phyloP scores from a whole-genome alignment of 225 moss, liverwort and hornwort genomes.

The Pseudisothecium myosuroides region DNA sequence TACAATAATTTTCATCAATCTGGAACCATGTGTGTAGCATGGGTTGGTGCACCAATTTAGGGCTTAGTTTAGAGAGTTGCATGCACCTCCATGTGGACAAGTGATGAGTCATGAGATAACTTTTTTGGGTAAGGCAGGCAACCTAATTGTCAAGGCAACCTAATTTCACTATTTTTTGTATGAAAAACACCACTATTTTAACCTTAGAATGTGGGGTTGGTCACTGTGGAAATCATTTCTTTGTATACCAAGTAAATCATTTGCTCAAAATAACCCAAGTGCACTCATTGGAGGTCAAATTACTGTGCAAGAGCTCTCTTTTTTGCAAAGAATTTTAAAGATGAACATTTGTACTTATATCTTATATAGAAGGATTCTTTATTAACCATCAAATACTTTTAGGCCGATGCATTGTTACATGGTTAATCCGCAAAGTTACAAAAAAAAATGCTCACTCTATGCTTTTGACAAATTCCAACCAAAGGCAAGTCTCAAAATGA shows the following conservation, averaged over 20 bases:
- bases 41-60: accelerated
- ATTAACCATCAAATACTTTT: accelerated
- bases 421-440: neutral
- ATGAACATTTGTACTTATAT: neutral
- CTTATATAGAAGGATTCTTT: neutral
- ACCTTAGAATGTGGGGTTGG: accelerated
- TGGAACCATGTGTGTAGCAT: too few relatives aligned
- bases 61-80: accelerated
- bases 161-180: neutral
- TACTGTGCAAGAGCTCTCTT: neutral
- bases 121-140: neutral
- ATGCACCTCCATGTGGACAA: neutral
- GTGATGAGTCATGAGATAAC: accelerated
- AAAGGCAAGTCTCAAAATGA: neutral
- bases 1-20: too few relatives aligned
- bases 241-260: accelerated
- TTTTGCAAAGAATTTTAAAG: neutral
- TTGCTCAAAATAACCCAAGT: neutral
- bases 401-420: accelerated
- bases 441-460: neutral
- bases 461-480: neutral
- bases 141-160: neutral
- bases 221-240: neutral
- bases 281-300: neutral
- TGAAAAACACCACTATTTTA: accelerated